Evolutionary conservation across 176 grass and related monocot species (phyloP).

Genomic region (Pharus latifolius): DNA sequence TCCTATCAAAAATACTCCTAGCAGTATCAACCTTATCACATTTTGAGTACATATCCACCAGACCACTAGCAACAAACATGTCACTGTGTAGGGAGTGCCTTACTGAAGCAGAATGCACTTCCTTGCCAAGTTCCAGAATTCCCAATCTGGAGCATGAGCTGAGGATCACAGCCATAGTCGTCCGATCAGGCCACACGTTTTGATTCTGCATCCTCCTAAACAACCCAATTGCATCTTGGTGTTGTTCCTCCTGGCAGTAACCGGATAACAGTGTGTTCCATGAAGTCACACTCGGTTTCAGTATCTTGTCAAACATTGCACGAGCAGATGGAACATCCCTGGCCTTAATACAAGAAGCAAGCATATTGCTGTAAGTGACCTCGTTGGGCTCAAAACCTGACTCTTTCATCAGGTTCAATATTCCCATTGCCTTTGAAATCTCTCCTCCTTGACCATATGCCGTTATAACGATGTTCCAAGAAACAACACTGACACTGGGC

Average conservation of each 20-base stretch:
- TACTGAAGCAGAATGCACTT: slow-evolving; percentile 66
- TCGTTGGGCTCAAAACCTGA: slow-evolving; percentile 63
- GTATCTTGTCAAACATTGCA: slow-evolving; percentile 73
- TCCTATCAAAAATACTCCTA: slow-evolving; percentile 49
- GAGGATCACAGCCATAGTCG: slow-evolving; percentile 69
- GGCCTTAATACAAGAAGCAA: slow-evolving; percentile 47
- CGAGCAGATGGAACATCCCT: slow-evolving; percentile 44
- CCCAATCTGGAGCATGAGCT: slow-evolving; percentile 60
- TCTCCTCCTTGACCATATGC: slow-evolving; percentile 49
- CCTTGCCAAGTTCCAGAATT: slow-evolving; percentile 42
- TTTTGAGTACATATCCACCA: slow-evolving; percentile 85
- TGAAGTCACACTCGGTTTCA: slow-evolving; percentile 40
- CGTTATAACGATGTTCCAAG: slow-evolving; percentile 86
- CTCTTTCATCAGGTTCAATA: slow-evolving; percentile 59
- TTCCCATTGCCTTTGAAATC: slow-evolving; percentile 31
- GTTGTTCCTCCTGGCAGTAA: slow-evolving; percentile 58
- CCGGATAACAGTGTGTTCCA: slow-evolving; percentile 85
- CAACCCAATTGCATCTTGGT: slow-evolving; percentile 45
- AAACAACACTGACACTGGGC: slow-evolving; percentile 46
- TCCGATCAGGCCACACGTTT: slow-evolving; percentile 53
- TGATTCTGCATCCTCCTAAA: slow-evolving; percentile 72
- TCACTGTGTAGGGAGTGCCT: slow-evolving; percentile 53
- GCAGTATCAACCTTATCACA: slow-evolving; percentile 44
- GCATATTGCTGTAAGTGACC: slow-evolving; percentile 75
- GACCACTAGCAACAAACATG: slow-evolving; percentile 66